Conservation (phyloP, 2,329 filamentous ascomycete genomes). For the Emergomyces orientalis region DNA sequence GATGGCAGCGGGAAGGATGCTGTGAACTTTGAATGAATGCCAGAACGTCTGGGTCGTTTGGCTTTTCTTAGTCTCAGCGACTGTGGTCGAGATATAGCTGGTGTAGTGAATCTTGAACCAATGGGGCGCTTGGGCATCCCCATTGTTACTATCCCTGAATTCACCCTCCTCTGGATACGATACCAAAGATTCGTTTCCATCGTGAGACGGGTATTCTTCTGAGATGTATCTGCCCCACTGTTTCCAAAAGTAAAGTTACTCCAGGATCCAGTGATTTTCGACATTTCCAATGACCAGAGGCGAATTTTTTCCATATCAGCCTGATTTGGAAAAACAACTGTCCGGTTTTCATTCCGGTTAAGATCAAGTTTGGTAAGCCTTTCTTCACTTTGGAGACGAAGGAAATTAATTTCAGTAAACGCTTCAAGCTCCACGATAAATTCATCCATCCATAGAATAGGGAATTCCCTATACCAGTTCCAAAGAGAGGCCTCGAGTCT, state of each 20-base stretch:
- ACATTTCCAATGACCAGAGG: background rate
- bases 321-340: background rate
- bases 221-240: background rate
- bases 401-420: constrained; percentile 3
- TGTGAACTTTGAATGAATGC: background rate
- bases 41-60: background rate
- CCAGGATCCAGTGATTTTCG: background rate
- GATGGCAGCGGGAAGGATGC: background rate
- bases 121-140: background rate
- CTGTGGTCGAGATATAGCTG: background rate
- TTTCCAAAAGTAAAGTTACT: background rate
- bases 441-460: background rate
- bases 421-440: constrained; percentile 2
- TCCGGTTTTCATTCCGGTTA: background rate
- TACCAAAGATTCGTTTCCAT: background rate
- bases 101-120: background rate
- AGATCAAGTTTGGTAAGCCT: background rate
- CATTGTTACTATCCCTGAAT: too few relatives aligned
- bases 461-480: background rate
- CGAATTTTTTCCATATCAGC: background rate
- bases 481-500: background rate
- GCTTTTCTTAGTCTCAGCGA: background rate
- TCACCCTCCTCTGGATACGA: background rate
- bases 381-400: constrained; percentile 42
- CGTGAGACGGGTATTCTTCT: background rate